A percentile compares a stretch with the other conserved stretches of the same genome.
Conservation (phyloP, 768 basidiomycete species). For the Lactarius pseudohatsudake region DNA sequence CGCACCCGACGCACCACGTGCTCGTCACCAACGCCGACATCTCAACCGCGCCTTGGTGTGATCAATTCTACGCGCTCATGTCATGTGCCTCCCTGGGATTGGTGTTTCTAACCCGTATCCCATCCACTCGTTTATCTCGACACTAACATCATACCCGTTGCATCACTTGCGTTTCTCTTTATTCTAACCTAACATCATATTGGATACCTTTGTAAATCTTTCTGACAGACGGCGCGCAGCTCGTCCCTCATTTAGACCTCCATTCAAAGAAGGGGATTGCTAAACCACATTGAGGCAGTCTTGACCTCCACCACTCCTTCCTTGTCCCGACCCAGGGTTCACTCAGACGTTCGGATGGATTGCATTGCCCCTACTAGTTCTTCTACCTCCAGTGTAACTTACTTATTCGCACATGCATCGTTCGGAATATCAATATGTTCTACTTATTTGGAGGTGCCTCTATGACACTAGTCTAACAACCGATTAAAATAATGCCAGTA, state of each 20-base stretch:
- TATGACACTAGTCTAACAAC: slow-evolving; percentile 18
- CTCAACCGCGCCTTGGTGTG: slow-evolving; percentile 22
- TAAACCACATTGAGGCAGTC: slow-evolving; percentile 11
- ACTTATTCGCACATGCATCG: slow-evolving; percentile 10
- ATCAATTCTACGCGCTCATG: neutral
- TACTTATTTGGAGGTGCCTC: slow-evolving; percentile 8
- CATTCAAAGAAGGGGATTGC: neutral
- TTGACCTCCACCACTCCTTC: neutral
- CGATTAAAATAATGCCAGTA: slow-evolving; percentile 20
- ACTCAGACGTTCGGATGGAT: neutral
- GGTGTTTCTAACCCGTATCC: slow-evolving; percentile 31
- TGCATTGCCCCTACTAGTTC: slow-evolving; percentile 7
- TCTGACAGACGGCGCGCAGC: neutral
- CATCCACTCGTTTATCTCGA: slow-evolving; percentile 35
- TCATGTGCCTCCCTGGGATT: slow-evolving; percentile 24
- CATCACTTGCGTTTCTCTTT: neutral
- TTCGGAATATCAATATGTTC: slow-evolving; percentile 7
- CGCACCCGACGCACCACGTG: neutral
- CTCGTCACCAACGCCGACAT: slow-evolving; percentile 9
- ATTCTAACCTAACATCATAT: neutral
- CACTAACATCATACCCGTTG: slow-evolving; percentile 17
- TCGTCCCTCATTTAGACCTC: neutral
- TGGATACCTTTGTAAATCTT: slow-evolving; percentile 19
- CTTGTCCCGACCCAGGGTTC: slow-evolving; percentile 1
- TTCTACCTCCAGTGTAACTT: slow-evolving; percentile 7